Percentiles rank a stretch among this genome's conserved stretches.
These are phyloP conservation scores for Vararia minispora DNA, from an alignment of 768 basidiomycete genomes.

Conservation along the genomic window DNA sequence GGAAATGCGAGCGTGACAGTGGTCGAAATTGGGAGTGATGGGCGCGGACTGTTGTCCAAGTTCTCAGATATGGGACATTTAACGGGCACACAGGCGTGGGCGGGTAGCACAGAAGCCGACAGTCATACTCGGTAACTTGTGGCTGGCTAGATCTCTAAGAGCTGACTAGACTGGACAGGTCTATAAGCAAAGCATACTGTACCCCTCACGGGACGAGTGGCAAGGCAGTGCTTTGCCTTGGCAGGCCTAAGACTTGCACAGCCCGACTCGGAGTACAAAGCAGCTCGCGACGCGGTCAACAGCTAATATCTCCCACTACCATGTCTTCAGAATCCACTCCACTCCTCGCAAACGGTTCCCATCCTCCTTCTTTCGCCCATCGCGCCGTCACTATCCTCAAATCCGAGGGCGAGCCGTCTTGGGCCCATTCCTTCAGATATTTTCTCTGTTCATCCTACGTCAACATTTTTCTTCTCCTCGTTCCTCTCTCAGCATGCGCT, in stretches of 20 bases:
- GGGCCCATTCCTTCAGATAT: constrained; percentile 42
- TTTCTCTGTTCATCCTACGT: constrained; percentile 58
- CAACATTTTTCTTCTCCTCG: constrained; percentile 69
- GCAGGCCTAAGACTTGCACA: too few species aligned
- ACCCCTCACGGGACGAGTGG: too few species aligned
- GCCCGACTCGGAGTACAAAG: too few species aligned
- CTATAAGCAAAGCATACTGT: too few species aligned
- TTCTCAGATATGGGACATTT: constrained; percentile 52
- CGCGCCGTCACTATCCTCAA: constrained; percentile 32
- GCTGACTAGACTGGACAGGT: too few species aligned
- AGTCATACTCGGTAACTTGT: too few species aligned
- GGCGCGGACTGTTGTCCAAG: constrained; percentile 32
- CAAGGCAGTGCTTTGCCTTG: too few species aligned
- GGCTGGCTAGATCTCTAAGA: too few species aligned
- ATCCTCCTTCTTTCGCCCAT: constrained; percentile 24
- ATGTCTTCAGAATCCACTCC: constrained; percentile 9
- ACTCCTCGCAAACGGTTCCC: constrained; percentile 17
- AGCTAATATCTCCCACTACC: too few species aligned
- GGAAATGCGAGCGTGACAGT: constrained; percentile 48
- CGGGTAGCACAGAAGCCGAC: too few species aligned
- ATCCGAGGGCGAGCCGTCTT: constrained; percentile 55
- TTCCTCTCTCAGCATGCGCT: constrained; percentile 60
- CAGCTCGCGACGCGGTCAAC: too few species aligned
- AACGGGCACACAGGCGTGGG: too few species aligned
- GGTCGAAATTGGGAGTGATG: constrained; percentile 36